These are phyloP conservation scores for Tanacetum coccineum DNA, from an alignment of 129 eudicot species.

Conservation along the genomic window DNA sequence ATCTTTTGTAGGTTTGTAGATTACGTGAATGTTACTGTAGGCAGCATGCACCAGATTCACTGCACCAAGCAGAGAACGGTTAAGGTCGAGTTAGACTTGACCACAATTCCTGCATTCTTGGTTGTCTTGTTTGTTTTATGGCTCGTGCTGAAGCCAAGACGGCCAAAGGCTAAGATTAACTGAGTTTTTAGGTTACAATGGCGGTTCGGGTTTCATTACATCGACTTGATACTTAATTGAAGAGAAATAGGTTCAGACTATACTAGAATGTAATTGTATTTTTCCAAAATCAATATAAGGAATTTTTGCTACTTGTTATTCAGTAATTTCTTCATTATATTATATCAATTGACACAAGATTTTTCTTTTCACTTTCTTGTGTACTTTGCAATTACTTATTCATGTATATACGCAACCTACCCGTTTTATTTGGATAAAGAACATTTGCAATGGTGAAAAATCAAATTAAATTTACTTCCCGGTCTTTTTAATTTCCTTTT, in stretches of 20 bases:
- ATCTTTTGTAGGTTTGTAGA: constrained; percentile 55
- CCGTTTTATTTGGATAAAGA: too few species aligned
- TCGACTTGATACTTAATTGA: constrained; percentile 13
- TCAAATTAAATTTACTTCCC: too few species aligned
- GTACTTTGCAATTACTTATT: not conserved
- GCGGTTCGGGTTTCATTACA: not conserved
- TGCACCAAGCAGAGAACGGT: constrained; percentile 89
- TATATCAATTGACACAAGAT: not conserved
- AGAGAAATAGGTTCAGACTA: constrained; percentile 30
- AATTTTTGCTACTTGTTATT: constrained; percentile 16
- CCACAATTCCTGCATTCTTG: constrained; percentile 83
- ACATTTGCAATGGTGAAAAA: too few species aligned
- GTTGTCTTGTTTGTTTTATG: constrained; percentile 60
- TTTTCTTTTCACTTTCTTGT: not conserved
- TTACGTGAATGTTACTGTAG: constrained; percentile 62
- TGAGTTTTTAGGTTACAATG: constrained; percentile 29
- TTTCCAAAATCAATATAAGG: constrained; percentile 14
- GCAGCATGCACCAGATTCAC: constrained; percentile 75
- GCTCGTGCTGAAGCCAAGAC: constrained; percentile 72
- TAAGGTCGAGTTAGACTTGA: constrained; percentile 70
- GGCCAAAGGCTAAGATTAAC: constrained; percentile 93
- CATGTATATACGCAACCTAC: too few species aligned
- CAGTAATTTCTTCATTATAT: constrained; percentile 1
- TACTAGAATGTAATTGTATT: constrained; percentile 24
- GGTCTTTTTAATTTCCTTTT: too few species aligned